phyloP scores from a whole-genome alignment of 129 eudicot genomes.

The Lonicera japonica region DNA sequence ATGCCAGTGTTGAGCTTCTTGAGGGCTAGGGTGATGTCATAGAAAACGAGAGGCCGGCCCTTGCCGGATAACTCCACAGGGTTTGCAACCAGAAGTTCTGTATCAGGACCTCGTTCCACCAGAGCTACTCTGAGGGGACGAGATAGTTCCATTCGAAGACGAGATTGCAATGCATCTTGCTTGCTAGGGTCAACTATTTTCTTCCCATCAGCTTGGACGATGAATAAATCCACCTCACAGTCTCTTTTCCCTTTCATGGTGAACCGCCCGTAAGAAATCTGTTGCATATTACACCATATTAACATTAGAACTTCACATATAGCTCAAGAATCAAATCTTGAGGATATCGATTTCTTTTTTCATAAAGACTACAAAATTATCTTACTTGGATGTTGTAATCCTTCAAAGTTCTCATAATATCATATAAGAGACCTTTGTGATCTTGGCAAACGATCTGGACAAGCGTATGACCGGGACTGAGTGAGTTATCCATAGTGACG shows the following conservation, averaged over 20 bases:
- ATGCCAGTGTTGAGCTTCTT: constrained; percentile 67
- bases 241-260: constrained; percentile 28
- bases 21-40: constrained; percentile 87
- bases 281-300: constrained; percentile 5
- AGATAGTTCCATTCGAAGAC: constrained; percentile 59
- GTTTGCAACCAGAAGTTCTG: constrained; percentile 80
- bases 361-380: neutral
- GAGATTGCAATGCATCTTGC: constrained; percentile 47
- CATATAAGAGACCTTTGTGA: constrained; percentile 85
- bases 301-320: neutral
- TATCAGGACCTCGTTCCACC: constrained; percentile 89
- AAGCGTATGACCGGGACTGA: constrained; percentile 89
- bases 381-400: constrained; percentile 78
- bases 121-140: constrained; percentile 72
- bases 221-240: constrained; percentile 71
- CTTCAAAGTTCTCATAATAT: constrained; percentile 80
- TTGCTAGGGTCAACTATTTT: constrained; percentile 64
- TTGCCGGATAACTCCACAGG: constrained; percentile 89
- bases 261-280: constrained; percentile 87
- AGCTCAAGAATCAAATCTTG: neutral
- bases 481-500: constrained; percentile 69
- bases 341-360: neutral
- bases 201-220: constrained; percentile 78
- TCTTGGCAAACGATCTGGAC: constrained; percentile 77
- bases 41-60: constrained; percentile 88